Evolutionary conservation across 129 eudicot genomes (phyloP).

Genomic region (Escallonia herrerae): DNA sequence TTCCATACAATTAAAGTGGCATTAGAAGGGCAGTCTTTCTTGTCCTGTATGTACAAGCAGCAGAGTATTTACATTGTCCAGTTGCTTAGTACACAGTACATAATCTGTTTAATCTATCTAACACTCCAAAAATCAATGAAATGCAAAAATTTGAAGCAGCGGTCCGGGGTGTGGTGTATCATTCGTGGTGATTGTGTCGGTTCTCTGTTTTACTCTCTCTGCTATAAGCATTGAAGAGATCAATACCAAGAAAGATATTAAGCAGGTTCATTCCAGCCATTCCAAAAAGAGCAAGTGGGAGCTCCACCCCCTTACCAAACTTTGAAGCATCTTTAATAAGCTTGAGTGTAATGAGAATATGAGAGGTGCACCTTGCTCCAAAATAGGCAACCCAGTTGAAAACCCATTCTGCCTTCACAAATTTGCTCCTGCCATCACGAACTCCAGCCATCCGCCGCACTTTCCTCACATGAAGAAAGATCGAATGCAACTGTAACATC

Average conservation of each 20-base stretch:
- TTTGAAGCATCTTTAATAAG: slow-evolving; percentile 68
- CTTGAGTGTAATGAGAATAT: slow-evolving; percentile 66
- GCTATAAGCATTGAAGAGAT: slow-evolving; percentile 58
- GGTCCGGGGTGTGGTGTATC: neutral
- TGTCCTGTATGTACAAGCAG: no score
- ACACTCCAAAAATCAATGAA: no score
- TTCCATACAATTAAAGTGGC: no score
- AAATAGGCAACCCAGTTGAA: slow-evolving; percentile 53
- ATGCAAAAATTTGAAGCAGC: no score
- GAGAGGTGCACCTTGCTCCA: slow-evolving; percentile 56
- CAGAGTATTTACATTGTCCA: no score
- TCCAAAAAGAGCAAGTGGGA: slow-evolving; percentile 79
- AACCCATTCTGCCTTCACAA: slow-evolving; percentile 82
- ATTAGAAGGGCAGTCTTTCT: no score
- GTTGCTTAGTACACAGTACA: no score
- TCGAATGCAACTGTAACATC: slow-evolving; percentile 65
- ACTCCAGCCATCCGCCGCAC: slow-evolving; percentile 84
- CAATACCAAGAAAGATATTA: slow-evolving; percentile 66
- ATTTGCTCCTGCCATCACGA: slow-evolving; percentile 52
- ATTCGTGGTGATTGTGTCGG: slow-evolving; percentile 22
- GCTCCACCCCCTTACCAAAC: slow-evolving; percentile 80
- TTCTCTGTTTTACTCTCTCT: slow-evolving; percentile 33
- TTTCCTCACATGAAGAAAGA: slow-evolving; percentile 81
- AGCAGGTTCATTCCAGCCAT: slow-evolving; percentile 86
- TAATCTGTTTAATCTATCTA: no score